phyloP scores from a whole-genome alignment of 805 yeast species.

The Scheffersomyces amazonensis region DNA sequence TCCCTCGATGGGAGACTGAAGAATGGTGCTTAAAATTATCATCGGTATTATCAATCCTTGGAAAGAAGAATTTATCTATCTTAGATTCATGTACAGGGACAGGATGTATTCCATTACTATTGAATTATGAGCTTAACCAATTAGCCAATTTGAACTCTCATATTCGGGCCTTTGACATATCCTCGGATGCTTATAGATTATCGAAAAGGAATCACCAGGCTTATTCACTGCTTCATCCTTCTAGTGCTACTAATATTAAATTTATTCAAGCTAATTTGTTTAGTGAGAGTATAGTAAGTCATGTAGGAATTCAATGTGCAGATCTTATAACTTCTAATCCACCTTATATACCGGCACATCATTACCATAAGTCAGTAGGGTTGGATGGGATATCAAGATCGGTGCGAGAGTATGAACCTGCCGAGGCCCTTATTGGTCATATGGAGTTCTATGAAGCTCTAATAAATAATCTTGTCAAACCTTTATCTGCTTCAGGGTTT shows the following conservation, averaged over 20 bases:
- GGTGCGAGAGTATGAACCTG: conserved; percentile 73
- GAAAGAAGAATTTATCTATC: conserved; percentile 15
- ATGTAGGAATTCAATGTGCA: conserved; percentile 9
- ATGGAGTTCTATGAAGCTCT: conserved; percentile 66
- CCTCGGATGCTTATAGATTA: conserved; percentile 49
- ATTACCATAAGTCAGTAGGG: conserved; percentile 33
- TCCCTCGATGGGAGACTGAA: conserved; percentile 95
- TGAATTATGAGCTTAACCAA: conserved; percentile 24
- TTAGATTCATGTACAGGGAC: conserved; percentile 84
- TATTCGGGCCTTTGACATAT: conserved; percentile 55
- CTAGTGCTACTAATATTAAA: conserved; percentile 2
- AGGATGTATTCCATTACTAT: conserved; percentile 74
- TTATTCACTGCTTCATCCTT: conserved; percentile 1
- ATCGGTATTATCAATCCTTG: background rate
- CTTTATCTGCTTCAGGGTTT: conserved; percentile 49
- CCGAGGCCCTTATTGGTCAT: conserved; percentile 75
- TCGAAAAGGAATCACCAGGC: conserved; percentile 42
- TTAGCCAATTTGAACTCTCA: conserved; percentile 6
- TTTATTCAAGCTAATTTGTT: conserved; percentile 14
- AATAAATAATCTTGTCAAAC: conserved; percentile 40
- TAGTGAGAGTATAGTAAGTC: background rate
- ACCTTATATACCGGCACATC: conserved; percentile 67
- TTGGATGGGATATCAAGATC: conserved; percentile 53
- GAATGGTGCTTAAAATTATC: conserved; percentile 68
- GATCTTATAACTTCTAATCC: conserved; percentile 83